phyloP scores from a whole-genome alignment of 176 grass and related monocot genomes.

The Bonia amplexicaulis region DNA sequence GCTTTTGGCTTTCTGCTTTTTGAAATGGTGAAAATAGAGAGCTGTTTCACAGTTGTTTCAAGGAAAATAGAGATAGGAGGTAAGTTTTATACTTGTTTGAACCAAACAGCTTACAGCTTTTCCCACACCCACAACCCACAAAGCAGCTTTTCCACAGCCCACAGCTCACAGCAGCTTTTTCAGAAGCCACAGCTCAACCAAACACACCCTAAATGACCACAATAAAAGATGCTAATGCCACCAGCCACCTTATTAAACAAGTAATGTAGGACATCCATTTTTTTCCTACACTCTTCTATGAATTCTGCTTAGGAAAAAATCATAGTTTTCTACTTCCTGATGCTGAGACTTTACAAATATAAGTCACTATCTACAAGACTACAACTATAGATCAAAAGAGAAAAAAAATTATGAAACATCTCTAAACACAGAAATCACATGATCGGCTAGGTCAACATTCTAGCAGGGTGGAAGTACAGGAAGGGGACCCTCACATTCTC shows the following conservation, averaged over 20 bases:
- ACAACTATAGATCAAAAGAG: neutral
- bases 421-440: neutral
- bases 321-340: neutral
- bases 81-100: too few species aligned
- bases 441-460: conserved; percentile 1
- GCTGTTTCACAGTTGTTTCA: too few species aligned
- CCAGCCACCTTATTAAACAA: neutral
- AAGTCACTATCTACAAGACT: neutral
- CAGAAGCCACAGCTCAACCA: too few species aligned
- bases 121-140: too few species aligned
- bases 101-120: too few species aligned
- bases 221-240: neutral
- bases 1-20: too few species aligned
- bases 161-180: too few species aligned
- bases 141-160: too few species aligned
- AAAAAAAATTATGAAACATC: neutral
- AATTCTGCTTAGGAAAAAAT: neutral
- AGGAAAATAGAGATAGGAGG: too few species aligned
- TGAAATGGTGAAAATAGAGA: too few species aligned
- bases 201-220: too few species aligned
- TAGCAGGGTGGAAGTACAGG: neutral
- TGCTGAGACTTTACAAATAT: neutral
- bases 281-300: neutral
- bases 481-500: neutral
- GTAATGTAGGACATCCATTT: neutral